A percentile compares a stretch with the other conserved stretches of the same genome.
phyloP scores from a whole-genome alignment of 495 filamentous ascomycete genomes.

The Xylona heveae region DNA sequence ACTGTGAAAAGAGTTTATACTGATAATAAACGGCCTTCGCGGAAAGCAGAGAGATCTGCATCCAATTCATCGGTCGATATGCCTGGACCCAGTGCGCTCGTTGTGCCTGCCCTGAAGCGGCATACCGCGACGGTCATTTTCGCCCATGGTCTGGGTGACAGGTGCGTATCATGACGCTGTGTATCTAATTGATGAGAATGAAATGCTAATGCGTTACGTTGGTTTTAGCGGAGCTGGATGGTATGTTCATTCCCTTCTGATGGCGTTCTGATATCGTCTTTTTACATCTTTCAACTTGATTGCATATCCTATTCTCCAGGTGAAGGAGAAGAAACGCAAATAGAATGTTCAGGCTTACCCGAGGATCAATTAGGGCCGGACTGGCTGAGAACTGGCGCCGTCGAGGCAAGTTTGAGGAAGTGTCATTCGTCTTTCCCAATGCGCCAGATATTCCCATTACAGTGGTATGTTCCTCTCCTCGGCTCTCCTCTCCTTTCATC shows the following conservation, averaged over 20 bases:
- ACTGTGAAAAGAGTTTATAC: too few species aligned
- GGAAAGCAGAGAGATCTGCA: too few species aligned
- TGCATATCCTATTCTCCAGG: too few species aligned
- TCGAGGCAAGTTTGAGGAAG: conserved; percentile 65
- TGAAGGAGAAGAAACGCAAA: too few species aligned
- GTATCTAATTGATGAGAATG: conserved; percentile 4
- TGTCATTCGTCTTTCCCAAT: conserved; percentile 83
- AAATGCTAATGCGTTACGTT: conserved; percentile 3
- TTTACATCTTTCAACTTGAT: conserved; percentile 4
- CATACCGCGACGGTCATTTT: conserved; percentile 94
- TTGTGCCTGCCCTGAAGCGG: conserved; percentile 71
- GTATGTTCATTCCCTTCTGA: conserved; percentile 16
- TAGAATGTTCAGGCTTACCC: not conserved
- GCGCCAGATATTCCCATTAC: conserved; percentile 83
- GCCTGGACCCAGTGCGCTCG: too few species aligned
- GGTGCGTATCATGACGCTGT: conserved; percentile 17
- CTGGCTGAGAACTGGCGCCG: conserved; percentile 82
- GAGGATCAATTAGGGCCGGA: conserved; percentile 26
- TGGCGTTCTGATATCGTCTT: not conserved
- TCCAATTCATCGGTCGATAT: too few species aligned
- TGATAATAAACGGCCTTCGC: too few species aligned
- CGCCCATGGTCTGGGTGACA: conserved; percentile 78
- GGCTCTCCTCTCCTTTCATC: too few species aligned
- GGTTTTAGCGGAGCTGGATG: conserved; percentile 40
- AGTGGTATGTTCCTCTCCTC: conserved; percentile 36